Conservation (phyloP, 1,284 basidiomycete species). For the Gomphus sp. region DNA sequence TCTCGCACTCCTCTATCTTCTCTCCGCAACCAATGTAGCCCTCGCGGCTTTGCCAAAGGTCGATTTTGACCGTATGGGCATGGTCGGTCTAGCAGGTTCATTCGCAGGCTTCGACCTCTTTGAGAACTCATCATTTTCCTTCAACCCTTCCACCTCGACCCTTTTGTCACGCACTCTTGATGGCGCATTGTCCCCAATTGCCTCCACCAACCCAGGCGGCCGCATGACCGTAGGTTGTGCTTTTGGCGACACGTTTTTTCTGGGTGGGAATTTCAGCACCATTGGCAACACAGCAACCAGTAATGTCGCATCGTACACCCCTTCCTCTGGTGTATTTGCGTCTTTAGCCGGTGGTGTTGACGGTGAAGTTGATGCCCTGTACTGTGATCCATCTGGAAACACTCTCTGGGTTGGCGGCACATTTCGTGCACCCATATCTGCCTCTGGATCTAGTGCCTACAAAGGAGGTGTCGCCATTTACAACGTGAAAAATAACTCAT, state of each 20-base stretch:
- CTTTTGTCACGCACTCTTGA: slow-evolving; percentile 56
- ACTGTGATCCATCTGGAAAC: slow-evolving; percentile 65
- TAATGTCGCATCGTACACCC: slow-evolving; percentile 69
- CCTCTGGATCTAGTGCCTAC: slow-evolving; percentile 40
- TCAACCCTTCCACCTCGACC: slow-evolving; percentile 61
- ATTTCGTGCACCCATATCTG: slow-evolving; percentile 38
- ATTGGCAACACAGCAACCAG: slow-evolving; percentile 45
- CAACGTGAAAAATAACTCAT: slow-evolving; percentile 54
- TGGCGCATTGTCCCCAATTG: slow-evolving; percentile 55
- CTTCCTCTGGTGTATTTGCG: slow-evolving; percentile 48
- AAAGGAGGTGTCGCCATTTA: slow-evolving; percentile 71
- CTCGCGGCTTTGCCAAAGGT: slow-evolving; percentile 65
- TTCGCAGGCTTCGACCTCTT: slow-evolving; percentile 81
- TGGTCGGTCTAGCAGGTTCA: slow-evolving; percentile 76
- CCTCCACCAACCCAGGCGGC: slow-evolving; percentile 64
- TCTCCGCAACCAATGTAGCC: slow-evolving; percentile 24
- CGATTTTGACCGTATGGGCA: slow-evolving; percentile 88
- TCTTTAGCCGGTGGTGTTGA: slow-evolving; percentile 55
- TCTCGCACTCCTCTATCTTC: slow-evolving; percentile 16
- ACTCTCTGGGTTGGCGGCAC: slow-evolving; percentile 83
- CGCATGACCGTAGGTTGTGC: slow-evolving; percentile 56
- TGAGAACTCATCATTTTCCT: slow-evolving; percentile 44
- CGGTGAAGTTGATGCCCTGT: slow-evolving; percentile 68
- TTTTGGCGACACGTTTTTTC: slow-evolving; percentile 53
- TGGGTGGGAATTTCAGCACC: slow-evolving; percentile 71